phyloP scores from a whole-genome alignment of 1,139 yeast species.

The Diutina siamensis region DNA sequence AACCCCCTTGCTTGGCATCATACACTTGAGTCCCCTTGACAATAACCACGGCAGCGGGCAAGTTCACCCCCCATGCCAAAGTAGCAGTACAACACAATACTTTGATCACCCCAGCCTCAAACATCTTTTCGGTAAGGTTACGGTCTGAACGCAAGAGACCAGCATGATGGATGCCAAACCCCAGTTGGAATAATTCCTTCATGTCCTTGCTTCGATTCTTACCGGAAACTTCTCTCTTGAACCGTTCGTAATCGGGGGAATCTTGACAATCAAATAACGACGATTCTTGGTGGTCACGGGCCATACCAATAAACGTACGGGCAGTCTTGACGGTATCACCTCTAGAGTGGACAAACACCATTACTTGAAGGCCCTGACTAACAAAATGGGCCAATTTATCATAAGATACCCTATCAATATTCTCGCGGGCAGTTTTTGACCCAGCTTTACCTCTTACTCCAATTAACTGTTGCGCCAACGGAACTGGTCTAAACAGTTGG shows the following conservation, averaged over 20 bases:
- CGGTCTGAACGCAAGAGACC: conserved; percentile 92
- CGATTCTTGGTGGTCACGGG: conserved; percentile 46
- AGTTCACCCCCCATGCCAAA: conserved; percentile 97
- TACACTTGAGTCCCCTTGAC: conserved; percentile 95
- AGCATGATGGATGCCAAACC: conserved; percentile 95
- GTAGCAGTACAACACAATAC: conserved; percentile 96
- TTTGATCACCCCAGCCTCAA: conserved; percentile 72
- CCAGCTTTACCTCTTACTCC: conserved; percentile 65
- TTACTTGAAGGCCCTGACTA: conserved; percentile 71
- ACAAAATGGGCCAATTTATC: conserved; percentile 69
- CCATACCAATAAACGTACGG: conserved; percentile 49
- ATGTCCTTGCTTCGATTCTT: conserved; percentile 72
- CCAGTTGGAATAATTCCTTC: conserved; percentile 66
- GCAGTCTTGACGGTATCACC: conserved; percentile 87
- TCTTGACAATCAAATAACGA: conserved; percentile 44
- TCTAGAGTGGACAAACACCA: conserved; percentile 95
- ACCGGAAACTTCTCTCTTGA: conserved; percentile 52
- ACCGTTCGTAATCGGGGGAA: conserved; percentile 50
- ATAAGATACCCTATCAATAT: conserved; percentile 83
- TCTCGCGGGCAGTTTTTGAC: conserved; percentile 64
- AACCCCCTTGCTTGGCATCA: conserved; percentile 92
- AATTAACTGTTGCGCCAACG: not conserved
- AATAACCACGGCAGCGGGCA: conserved; percentile 96
- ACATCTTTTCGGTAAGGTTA: conserved; percentile 80
- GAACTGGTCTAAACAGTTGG: conserved; percentile 5